Evolutionary conservation across 2,329 filamentous ascomycete genomes (phyloP).

Genomic region (Alternaria viburni): DNA sequence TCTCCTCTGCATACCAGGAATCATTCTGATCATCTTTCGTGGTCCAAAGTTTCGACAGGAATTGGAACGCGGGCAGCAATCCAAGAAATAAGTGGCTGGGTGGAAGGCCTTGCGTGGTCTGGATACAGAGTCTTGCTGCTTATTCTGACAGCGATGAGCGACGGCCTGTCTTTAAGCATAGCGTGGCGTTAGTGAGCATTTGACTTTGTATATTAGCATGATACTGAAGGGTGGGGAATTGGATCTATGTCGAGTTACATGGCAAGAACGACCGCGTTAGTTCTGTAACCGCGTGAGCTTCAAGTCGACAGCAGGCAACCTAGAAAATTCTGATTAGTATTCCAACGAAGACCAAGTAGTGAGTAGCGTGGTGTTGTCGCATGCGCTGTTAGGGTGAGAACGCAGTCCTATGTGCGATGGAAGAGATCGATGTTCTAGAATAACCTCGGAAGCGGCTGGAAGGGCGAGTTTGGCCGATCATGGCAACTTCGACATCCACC

Average conservation of each 20-base stretch:
- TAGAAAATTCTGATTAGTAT: no score
- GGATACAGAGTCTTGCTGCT: no score
- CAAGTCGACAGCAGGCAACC: no score
- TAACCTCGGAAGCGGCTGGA: conserved; percentile 2
- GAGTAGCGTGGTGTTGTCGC: no score
- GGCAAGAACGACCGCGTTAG: background rate
- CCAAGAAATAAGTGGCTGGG: conserved; percentile 1
- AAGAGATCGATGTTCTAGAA: background rate
- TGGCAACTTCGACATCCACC: background rate
- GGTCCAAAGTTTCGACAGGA: conserved; percentile 30
- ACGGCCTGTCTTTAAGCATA: conserved; percentile 12
- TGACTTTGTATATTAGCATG: background rate
- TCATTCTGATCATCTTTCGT: conserved; percentile 28
- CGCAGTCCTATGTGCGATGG: background rate
- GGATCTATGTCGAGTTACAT: background rate
- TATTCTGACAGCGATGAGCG: background rate
- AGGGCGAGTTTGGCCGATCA: conserved; percentile 4
- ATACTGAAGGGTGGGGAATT: background rate
- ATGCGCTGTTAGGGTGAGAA: no score
- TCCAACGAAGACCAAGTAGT: no score
- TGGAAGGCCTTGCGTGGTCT: background rate
- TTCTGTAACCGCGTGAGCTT: no score
- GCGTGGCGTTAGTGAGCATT: conserved; percentile 16
- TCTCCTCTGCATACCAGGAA: conserved; percentile 31
- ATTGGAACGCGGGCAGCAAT: conserved; percentile 21